These are phyloP conservation scores for Fusarium foetens DNA, from an alignment of 2,329 filamentous ascomycete species.

Conservation along the genomic window DNA sequence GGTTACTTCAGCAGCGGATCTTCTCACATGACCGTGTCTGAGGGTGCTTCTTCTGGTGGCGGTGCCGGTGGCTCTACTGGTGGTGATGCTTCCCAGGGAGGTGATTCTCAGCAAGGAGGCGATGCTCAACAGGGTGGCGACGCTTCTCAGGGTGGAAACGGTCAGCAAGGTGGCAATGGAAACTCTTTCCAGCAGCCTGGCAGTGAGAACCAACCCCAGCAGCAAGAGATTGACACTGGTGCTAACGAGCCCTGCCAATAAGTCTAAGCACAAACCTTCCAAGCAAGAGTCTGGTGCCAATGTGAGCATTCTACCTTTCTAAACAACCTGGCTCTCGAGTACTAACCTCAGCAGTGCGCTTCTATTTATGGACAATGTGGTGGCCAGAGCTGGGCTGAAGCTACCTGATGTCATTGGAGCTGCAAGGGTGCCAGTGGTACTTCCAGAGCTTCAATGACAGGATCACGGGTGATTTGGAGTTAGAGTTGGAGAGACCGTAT, in stretches of 20 bases:
- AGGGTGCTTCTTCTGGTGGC: slow-evolving; percentile 9
- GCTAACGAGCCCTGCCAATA: slow-evolving; percentile 17
- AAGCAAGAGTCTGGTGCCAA: background rate
- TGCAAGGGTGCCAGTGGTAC: slow-evolving; percentile 42
- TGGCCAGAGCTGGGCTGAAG: slow-evolving; percentile 39
- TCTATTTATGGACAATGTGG: slow-evolving; percentile 39
- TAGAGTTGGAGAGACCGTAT: background rate
- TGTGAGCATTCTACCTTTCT: slow-evolving; percentile 1
- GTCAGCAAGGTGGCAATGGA: slow-evolving; percentile 9
- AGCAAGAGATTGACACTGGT: slow-evolving; percentile 1
- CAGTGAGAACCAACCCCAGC: slow-evolving; percentile 9
- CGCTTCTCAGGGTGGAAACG: background rate
- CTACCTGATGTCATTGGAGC: slow-evolving; percentile 41
- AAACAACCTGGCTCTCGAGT: background rate
- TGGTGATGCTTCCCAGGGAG: background rate
- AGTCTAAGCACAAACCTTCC: slow-evolving; percentile 1
- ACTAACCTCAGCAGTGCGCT: slow-evolving; percentile 23
- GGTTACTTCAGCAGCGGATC: slow-evolving; percentile 62
- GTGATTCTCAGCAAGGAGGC: background rate
- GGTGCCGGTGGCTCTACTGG: background rate
- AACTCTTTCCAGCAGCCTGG: slow-evolving; percentile 7
- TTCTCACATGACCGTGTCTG: slow-evolving; percentile 57
- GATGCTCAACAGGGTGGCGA: background rate
- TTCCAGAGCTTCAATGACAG: slow-evolving; percentile 32
- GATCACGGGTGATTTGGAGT: background rate